Base-by-base conservation (phyloP, 768 basidiomycete species). In the Sutorius australiensis region DNA sequence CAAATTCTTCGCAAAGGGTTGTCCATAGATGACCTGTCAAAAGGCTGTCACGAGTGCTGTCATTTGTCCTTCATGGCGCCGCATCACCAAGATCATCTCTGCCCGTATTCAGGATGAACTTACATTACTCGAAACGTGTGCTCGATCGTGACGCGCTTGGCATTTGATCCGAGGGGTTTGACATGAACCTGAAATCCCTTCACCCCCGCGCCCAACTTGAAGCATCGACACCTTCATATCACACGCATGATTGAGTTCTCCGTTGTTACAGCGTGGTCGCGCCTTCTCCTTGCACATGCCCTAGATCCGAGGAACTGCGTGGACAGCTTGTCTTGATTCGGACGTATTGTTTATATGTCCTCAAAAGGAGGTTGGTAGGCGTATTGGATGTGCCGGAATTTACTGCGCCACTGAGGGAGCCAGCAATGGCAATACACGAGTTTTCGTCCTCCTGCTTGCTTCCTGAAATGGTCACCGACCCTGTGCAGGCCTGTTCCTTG, bases 161-260 rank as follows among this genome's bases (percentile, higher is more conserved):
- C 32, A 37, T 41, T 46, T 51, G 54, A 63, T 63, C 58, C 61
- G 64, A 60, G 64, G 57, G 46, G 43, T 46, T 50, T 16, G 24
- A 24, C 44, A 19, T 19, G 13, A 32, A 34, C 11, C 32, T 36
- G 19, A 41, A 34, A 13, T 4, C 12, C 7, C 39, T 11, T 34
- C 30, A 31, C 34, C 32, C 33, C 34, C 36, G 36, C 36, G 36
- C 36, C 12, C 42, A 37, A 16, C 27, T 48, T 33, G 44, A 51
- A 43, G 33, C 31, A 30, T 40, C 36, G 36, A 6, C 39, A 28
- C 16, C 43, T 45, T 58, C 40, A 44, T 53, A 45, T 48, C 59
- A 19, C 34, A 7, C 21, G 36, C n/a, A 37, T 37, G n/a, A 37
- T 37, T 10, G n/a, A n/a, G 36, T 37, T 37, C 37, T 39, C 44